These are phyloP conservation scores for Spathaspora passalidarum DNA, from an alignment of 805 yeast species.

Conservation along the genomic window DNA sequence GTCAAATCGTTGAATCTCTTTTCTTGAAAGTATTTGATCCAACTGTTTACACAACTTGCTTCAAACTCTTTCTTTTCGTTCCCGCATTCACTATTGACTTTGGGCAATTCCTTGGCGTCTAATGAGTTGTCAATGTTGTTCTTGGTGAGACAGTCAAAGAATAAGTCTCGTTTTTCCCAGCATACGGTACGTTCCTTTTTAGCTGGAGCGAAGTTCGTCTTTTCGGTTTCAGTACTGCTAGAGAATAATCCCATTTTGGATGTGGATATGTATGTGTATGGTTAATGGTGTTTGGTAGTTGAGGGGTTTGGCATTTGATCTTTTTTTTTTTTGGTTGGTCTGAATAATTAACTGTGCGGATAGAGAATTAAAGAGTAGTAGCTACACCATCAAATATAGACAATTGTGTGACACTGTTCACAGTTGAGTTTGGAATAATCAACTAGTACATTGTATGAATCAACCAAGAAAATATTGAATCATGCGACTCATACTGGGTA, in stretches of 20 bases:
- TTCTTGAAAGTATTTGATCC: slow-evolving; percentile 90
- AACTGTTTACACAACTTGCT: slow-evolving; percentile 74
- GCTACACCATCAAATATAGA: neutral
- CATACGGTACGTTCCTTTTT: slow-evolving; percentile 71
- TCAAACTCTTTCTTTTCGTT: slow-evolving; percentile 57
- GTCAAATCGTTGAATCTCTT: slow-evolving; percentile 76
- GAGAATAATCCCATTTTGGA: slow-evolving; percentile 52
- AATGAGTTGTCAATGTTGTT: slow-evolving; percentile 68
- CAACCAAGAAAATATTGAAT: no score
- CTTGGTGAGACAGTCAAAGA: slow-evolving; percentile 69
- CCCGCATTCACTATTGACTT: slow-evolving; percentile 57
- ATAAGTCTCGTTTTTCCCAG: slow-evolving; percentile 86
- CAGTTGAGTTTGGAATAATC: no score
- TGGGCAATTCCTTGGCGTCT: slow-evolving; percentile 45
- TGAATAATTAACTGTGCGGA: neutral
- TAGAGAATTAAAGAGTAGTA: neutral
- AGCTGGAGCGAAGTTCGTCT: slow-evolving; percentile 46
- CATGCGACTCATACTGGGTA: no score
- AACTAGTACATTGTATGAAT: no score
- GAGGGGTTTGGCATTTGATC: neutral
- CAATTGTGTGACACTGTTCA: no score
- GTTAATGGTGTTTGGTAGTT: neutral
- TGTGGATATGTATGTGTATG: neutral
- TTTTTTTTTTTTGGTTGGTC: neutral
- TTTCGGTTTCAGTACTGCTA: slow-evolving; percentile 26